Percentiles rank a stretch among this genome's conserved stretches.
These are phyloP conservation scores for Panus rudis DNA, from an alignment of 768 basidiomycete genomes.

Conservation along the genomic window DNA sequence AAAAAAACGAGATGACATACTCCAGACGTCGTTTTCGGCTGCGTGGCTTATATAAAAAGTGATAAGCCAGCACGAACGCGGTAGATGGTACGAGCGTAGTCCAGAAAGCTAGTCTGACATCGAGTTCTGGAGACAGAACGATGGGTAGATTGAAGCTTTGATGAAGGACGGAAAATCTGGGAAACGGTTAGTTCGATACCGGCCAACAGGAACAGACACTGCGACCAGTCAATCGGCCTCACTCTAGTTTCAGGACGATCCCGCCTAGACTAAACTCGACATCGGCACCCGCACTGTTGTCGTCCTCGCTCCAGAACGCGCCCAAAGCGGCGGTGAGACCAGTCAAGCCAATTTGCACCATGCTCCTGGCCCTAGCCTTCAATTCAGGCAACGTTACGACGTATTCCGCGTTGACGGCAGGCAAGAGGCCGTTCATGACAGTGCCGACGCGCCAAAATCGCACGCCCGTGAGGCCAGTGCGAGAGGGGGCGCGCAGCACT, in stretches of 20 bases:
- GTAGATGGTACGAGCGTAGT: constrained; percentile 51
- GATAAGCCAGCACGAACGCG: constrained; percentile 45
- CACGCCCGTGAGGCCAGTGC: constrained; percentile 40
- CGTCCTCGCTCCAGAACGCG: constrained; percentile 44
- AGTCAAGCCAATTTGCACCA: constrained; percentile 39
- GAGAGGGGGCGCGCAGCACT: constrained; percentile 31
- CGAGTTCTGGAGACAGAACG: constrained; percentile 42
- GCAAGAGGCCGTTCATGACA: constrained; percentile 38
- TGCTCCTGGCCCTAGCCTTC: constrained; percentile 43
- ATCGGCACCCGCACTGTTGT: constrained; percentile 34
- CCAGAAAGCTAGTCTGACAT: constrained; percentile 41
- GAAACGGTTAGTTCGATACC: constrained; percentile 1
- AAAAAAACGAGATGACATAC: constrained; percentile 31
- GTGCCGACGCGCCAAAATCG: constrained; percentile 45
- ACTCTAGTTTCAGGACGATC: constrained; percentile 53
- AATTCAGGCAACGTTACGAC: constrained; percentile 49
- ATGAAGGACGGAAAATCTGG: constrained; percentile 48
- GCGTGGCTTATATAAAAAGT: constrained; percentile 49
- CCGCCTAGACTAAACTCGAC: constrained; percentile 33
- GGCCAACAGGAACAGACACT: constrained; percentile 21
- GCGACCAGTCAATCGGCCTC: too few relatives aligned
- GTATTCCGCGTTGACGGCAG: constrained; percentile 44
- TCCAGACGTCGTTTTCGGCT: constrained; percentile 44
- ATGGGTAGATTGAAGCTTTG: constrained; percentile 55
- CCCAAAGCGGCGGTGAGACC: constrained; percentile 38